Evolutionary conservation across 371 early-diverging fungal species (phyloP), one percentile per base, ranked within the genome.

Genomic region (Syncephalastrum sp.): DNA sequence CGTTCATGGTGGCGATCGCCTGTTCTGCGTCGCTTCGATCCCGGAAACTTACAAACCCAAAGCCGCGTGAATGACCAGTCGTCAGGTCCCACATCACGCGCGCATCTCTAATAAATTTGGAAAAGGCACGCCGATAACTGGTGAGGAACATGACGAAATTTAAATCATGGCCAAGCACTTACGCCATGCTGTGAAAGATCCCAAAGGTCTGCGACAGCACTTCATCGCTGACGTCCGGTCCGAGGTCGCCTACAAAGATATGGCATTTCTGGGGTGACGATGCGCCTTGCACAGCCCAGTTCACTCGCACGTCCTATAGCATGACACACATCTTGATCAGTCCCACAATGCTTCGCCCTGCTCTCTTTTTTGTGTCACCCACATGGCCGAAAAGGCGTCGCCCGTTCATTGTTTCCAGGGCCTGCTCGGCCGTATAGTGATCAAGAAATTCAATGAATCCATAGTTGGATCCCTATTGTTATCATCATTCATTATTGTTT

Each of bases 361-460:
- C 29, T 29, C 21, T 29, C 29, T 7, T 51, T 38, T 3, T 51
- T 33, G 15, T 15, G 16, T 15, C 5, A 33, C n/a, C 14, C 65
- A 85, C 88, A 63, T 79, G 68, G 44, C 79, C 78, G 60, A 78
- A 82, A 19, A 89, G 69, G 56, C 79, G 83, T 56, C 84, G 83
- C 5, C 94, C 94, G 65, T 93, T 91, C 72, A 94, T 77, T 27
- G 63, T 74, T 60, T 86, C 80, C 27, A 93, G 69, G 43, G 94
- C 94, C 50, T 68, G 61, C 46, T 90, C 90, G 23, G 96, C 96
- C 45, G 79, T 64, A 38, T 72, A 72, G 61, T 83, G 86, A 49
- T 89, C 89, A 46, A 62, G 69, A 79, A 88, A 92, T 64, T 93
- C 94, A 46, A 96, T 87, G 69, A 95, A 95, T 16, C 93, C 96